These are phyloP conservation scores for Metschnikowia gruessii DNA, from an alignment of 805 yeast genomes.

Conservation along the genomic window DNA sequence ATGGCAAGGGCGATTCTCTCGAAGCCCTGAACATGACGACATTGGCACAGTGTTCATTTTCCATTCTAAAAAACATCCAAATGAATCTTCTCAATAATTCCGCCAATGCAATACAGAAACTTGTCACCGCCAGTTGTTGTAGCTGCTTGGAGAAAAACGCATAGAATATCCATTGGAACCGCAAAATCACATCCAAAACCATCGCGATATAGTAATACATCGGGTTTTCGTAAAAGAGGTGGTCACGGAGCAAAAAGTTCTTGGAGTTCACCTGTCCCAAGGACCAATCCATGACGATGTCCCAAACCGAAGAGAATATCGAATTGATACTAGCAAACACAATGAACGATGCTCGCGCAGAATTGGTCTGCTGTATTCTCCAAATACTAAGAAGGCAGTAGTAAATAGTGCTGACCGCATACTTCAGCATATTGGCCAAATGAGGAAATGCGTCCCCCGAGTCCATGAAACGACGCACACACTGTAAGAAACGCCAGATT, in stretches of 20 bases:
- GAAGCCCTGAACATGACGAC: constrained; percentile 83
- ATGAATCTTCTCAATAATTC: constrained; percentile 80
- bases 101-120: constrained; percentile 78
- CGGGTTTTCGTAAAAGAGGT: constrained; percentile 59
- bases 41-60: constrained; percentile 92
- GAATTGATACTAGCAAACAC: constrained; percentile 75
- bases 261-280: constrained; percentile 63
- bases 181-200: constrained; percentile 63
- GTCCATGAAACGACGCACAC: constrained; percentile 86
- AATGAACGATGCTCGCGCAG: constrained; percentile 59
- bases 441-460: constrained; percentile 97
- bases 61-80: constrained; percentile 92
- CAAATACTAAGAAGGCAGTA: constrained; percentile 74
- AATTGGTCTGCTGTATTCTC: constrained; percentile 52
- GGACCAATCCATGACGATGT: constrained; percentile 95
- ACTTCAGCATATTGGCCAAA: constrained; percentile 82
- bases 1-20: constrained; percentile 84
- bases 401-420: constrained; percentile 61
- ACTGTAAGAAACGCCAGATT: constrained; percentile 87
- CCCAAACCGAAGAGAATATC: constrained; percentile 73
- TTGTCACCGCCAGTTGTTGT: constrained; percentile 84
- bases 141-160: constrained; percentile 71
- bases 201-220: constrained; percentile 70
- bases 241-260: constrained; percentile 63
- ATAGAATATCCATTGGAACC: constrained; percentile 93